Conservation (phyloP, 2,329 filamentous ascomycete species). For the Nemania diffusa region DNA sequence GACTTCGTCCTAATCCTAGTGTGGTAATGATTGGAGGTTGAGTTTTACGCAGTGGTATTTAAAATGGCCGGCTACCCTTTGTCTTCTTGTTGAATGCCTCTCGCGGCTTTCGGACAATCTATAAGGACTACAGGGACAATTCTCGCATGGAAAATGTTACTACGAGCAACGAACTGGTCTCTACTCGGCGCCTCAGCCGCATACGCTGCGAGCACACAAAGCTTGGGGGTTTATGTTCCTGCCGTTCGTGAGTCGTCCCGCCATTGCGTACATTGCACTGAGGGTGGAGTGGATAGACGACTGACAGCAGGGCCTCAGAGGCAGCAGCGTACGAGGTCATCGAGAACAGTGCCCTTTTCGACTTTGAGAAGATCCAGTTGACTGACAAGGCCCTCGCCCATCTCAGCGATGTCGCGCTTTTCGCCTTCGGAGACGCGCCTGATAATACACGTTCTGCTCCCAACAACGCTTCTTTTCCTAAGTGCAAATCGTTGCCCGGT, state of each 20-base stretch:
- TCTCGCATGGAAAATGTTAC: conserved; percentile 13
- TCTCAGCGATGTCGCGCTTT: conserved; percentile 15
- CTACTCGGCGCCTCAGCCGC: conserved; percentile 10
- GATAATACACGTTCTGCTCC: conserved; percentile 10
- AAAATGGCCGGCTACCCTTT: conserved; percentile 10
- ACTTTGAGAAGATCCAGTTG: conserved; percentile 17
- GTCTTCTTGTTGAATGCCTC: conserved; percentile 9
- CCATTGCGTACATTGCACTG: conserved; percentile 4
- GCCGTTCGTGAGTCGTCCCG: conserved; percentile 12
- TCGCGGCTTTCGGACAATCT: conserved; percentile 6
- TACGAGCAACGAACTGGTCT: conserved; percentile 12
- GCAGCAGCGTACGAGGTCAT: conserved; percentile 19
- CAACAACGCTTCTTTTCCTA: conserved; percentile 16
- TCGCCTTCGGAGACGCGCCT: conserved; percentile 10
- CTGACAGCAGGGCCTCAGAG: conserved; percentile 12
- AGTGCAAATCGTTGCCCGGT: conserved; percentile 47
- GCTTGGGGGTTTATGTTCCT: conserved; percentile 7
- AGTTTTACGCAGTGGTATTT: conserved; percentile 12
- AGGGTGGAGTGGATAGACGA: conserved; percentile 5
- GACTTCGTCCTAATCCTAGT: conserved; percentile 12
- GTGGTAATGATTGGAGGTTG: conserved; percentile 6
- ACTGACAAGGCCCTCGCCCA: conserved; percentile 13
- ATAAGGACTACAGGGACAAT: conserved; percentile 8
- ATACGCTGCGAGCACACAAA: conserved; percentile 8
- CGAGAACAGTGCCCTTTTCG: conserved; percentile 12